phyloP scores from a whole-genome alignment of 345 rosid genomes.

The Pistacia integerrima region DNA sequence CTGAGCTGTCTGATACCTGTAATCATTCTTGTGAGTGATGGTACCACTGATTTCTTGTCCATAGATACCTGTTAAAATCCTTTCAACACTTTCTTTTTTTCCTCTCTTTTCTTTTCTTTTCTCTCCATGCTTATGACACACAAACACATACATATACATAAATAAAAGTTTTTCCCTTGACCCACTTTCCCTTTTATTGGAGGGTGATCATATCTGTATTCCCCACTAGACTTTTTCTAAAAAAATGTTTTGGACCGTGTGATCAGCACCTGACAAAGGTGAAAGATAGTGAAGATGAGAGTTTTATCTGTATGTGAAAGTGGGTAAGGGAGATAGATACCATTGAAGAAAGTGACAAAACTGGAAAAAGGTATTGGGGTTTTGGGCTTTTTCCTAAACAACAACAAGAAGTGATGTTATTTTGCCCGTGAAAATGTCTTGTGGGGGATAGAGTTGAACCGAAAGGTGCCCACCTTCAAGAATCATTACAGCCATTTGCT shows the following conservation, averaged over 20 bases:
- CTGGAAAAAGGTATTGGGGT: conserved; percentile 4
- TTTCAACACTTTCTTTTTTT: conserved; percentile 4
- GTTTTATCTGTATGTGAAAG: not conserved
- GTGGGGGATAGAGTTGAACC: conserved; percentile 22
- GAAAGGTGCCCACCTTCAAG: conserved; percentile 29
- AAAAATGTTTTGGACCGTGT: conserved; percentile 20
- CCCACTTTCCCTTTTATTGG: conserved; percentile 2
- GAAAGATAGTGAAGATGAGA: not conserved
- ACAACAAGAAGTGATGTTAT: conserved; percentile 40
- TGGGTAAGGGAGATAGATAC: not conserved
- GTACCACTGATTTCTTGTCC: conserved; percentile 28
- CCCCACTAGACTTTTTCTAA: not conserved
- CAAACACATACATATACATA: not conserved
- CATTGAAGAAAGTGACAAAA: conserved; percentile 34
- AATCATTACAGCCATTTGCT: conserved; percentile 28
- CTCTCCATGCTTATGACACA: conserved; percentile 5
- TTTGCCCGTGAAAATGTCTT: conserved; percentile 48
- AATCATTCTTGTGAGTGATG: conserved; percentile 39
- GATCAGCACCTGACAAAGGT: conserved; percentile 26
- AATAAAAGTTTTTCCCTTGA: conserved; percentile 18
- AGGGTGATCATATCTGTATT: not conserved
- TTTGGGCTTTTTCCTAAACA: conserved; percentile 35
- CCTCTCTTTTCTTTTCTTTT: not conserved
- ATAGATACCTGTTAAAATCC: conserved; percentile 15
- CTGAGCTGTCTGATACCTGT: conserved; percentile 39